These are phyloP conservation scores for Aspergillus versicolor DNA, from an alignment of 2,329 filamentous ascomycete genomes.

Conservation along the genomic window DNA sequence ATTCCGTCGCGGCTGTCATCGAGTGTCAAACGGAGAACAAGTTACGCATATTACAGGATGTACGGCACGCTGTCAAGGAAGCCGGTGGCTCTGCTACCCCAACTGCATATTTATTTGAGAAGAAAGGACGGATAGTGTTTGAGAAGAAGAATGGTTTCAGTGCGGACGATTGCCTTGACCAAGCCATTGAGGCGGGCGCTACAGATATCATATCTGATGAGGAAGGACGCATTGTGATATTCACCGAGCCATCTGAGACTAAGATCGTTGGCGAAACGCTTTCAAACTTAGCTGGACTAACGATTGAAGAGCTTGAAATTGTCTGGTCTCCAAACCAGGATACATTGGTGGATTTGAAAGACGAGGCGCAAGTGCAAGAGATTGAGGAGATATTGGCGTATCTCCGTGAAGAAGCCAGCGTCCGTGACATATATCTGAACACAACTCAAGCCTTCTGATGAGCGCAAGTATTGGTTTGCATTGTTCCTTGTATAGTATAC, in stretches of 20 bases:
- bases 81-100: slow-evolving; percentile 68
- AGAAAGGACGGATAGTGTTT: slow-evolving; percentile 73
- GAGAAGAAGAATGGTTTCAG: slow-evolving; percentile 56
- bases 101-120: slow-evolving; percentile 81
- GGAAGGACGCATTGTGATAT: slow-evolving; percentile 69
- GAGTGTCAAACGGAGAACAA: slow-evolving; percentile 85
- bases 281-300: slow-evolving; percentile 62
- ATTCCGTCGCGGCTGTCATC: slow-evolving; percentile 72
- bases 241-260: slow-evolving; percentile 66
- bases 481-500: slow-evolving; percentile 4
- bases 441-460: slow-evolving; percentile 29
- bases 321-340: slow-evolving; percentile 83
- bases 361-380: slow-evolving; percentile 54
- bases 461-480: neutral
- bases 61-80: slow-evolving; percentile 70
- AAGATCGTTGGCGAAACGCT: slow-evolving; percentile 64
- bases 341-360: slow-evolving; percentile 65
- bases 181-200: slow-evolving; percentile 80
- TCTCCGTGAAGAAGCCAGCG: slow-evolving; percentile 64
- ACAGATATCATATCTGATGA: slow-evolving; percentile 56
- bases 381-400: slow-evolving; percentile 58
- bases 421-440: slow-evolving; percentile 81
- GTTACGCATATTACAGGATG: slow-evolving; percentile 68
- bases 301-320: slow-evolving; percentile 74
- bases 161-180: slow-evolving; percentile 73